These are phyloP conservation scores for Penicillium sp. DNA, from an alignment of 2,329 filamentous ascomycete genomes.

Conservation along the genomic window DNA sequence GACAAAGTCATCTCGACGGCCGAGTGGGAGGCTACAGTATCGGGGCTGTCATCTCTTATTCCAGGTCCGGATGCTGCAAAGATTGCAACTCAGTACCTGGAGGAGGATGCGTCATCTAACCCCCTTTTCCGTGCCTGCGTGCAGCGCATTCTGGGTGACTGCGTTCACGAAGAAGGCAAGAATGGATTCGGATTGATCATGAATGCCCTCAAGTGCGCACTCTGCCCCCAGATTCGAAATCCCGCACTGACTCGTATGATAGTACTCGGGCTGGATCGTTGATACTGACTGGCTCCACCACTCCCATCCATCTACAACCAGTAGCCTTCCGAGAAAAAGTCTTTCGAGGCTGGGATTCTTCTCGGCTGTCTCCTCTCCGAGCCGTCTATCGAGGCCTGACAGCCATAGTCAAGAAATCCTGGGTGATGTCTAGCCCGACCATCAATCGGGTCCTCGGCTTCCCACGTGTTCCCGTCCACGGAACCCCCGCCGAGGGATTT, in stretches of 20 bases:
- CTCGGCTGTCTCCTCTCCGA: constrained; percentile 53
- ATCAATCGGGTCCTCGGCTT: constrained; percentile 52
- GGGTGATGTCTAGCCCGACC: constrained; percentile 53
- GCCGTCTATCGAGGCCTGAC: constrained; percentile 50
- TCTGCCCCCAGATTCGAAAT: too few species aligned
- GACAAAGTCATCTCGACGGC: constrained; percentile 41
- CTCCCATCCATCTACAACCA: constrained; percentile 55
- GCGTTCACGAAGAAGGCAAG: constrained; percentile 49
- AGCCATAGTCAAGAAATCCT: constrained; percentile 51
- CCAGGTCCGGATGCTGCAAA: constrained; percentile 34
- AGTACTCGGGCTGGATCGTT: constrained; percentile 57
- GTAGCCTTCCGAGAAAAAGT: constrained; percentile 54
- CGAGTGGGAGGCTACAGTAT: constrained; percentile 43
- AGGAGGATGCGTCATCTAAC: constrained; percentile 48
- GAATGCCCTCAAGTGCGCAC: constrained; percentile 52
- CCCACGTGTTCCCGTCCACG: constrained; percentile 54
- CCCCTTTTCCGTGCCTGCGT: constrained; percentile 52
- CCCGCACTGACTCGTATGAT: constrained; percentile 5
- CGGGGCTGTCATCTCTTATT: constrained; percentile 26
- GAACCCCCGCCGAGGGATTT: constrained; percentile 51
- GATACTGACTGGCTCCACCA: constrained; percentile 56
- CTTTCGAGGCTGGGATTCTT: constrained; percentile 52
- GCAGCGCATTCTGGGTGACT: constrained; percentile 48
- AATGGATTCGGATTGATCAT: constrained; percentile 53
- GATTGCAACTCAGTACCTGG: constrained; percentile 47